Evolutionary conservation across 2,329 filamentous ascomycete genomes (phyloP).

Genomic region (Dactylellina sp.): DNA sequence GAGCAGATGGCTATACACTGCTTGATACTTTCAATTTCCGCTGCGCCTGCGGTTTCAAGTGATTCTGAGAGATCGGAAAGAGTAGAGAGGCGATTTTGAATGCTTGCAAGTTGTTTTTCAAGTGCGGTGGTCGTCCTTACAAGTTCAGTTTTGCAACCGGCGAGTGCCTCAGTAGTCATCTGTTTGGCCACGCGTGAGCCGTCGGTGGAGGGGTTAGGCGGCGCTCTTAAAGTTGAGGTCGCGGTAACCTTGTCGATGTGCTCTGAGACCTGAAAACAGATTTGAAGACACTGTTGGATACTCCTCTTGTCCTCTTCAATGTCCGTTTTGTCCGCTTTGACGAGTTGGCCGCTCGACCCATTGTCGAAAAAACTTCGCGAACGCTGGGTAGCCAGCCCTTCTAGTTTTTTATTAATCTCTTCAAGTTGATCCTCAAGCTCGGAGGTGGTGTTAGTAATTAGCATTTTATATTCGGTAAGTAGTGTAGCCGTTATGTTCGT

Average conservation of each 20-base stretch:
- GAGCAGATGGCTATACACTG: slow-evolving; percentile 61
- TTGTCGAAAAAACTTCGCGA: slow-evolving; percentile 50
- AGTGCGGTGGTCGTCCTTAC: slow-evolving; percentile 58
- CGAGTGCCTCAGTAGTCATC: slow-evolving; percentile 54
- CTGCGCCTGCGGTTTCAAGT: slow-evolving; percentile 56
- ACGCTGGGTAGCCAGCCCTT: slow-evolving; percentile 57
- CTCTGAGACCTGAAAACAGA: slow-evolving; percentile 62
- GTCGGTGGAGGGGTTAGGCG: slow-evolving; percentile 38
- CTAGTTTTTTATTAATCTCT: slow-evolving; percentile 61
- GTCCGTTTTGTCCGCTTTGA: slow-evolving; percentile 60
- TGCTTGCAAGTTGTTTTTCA: slow-evolving; percentile 58
- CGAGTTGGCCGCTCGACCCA: slow-evolving; percentile 58
- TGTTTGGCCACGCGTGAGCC: slow-evolving; percentile 55
- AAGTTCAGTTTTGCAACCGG: slow-evolving; percentile 58
- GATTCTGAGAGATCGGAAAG: slow-evolving; percentile 33
- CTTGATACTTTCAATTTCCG: slow-evolving; percentile 61
- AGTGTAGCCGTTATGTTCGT: slow-evolving; percentile 61
- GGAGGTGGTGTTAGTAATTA: slow-evolving; percentile 62
- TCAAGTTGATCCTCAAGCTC: slow-evolving; percentile 63
- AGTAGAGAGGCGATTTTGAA: slow-evolving; percentile 57
- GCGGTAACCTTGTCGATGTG: slow-evolving; percentile 61
- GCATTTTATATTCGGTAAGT: slow-evolving; percentile 62
- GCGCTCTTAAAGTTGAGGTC: slow-evolving; percentile 9
- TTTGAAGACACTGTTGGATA: slow-evolving; percentile 62
- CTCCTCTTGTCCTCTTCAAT: slow-evolving; percentile 63